Evolutionary conservation across 2,329 filamentous ascomycete species (phyloP), one percentile per base, ranked within the genome.

Genomic region (Aspergillus sojae): DNA sequence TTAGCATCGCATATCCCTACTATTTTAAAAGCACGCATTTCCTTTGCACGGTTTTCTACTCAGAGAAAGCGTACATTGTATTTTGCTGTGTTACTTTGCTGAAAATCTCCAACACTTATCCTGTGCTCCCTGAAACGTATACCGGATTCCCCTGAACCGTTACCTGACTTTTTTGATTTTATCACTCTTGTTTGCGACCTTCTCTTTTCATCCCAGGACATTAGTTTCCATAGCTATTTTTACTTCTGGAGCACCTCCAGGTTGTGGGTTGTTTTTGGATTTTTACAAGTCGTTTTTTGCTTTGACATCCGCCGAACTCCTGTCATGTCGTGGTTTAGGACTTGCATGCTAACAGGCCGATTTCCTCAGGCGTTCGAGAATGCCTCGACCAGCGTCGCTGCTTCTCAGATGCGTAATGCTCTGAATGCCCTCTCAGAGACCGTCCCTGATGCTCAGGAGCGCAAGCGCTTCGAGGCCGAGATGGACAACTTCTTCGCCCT

Each of bases 401-500:
- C 95, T 62, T 96, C 94, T 65, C 95, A 99, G 85, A 99, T 99
- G 95, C 93, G 95, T 82, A 99, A 99, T 87, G 87, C 93, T 66
- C 86, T 99, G 79, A 98, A 97, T 79, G 89, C 90, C 80, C 90
- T 99, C 68, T 87, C 92, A 73, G 95, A 99, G 83, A 91, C 90
- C 11, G 94, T 97, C 78, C 87, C 89, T 75, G 93, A 98, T 78
- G 86, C 91, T 62, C 84, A 78, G 36, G 85, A 88, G 78, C 89
- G 88, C 84, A 81, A 83, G 92, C 89, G 96, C 70, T 98, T 98
- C 81, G 94, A 98, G 84, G 96, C 94, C 5, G 94, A 99, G 84
- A 98, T 97, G 94, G 95, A 99, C 88, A 99, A 99, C 89, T 99
- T 99, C 87, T 99, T 99, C 79, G 91, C 93, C 65, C 91, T 99